phyloP scores from a whole-genome alignment of 148 eudicot species.

The Rhododendron vialii region DNA sequence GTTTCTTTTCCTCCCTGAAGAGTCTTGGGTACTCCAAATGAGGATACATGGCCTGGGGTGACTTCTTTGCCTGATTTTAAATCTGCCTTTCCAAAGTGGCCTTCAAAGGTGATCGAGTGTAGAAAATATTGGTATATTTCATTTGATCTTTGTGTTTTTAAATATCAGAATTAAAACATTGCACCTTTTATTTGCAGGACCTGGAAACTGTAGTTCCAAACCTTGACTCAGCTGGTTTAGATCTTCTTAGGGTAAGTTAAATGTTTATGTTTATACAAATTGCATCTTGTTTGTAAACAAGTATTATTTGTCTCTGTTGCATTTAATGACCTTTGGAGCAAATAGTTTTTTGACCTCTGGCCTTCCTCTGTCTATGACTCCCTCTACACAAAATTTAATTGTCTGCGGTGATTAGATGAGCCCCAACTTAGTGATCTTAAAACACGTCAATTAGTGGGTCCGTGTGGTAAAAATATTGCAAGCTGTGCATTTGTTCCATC shows the following conservation, averaged over 20 bases:
- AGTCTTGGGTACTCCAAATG: conserved; percentile 86
- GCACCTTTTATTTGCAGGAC: conserved; percentile 48
- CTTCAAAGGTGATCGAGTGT: conserved; percentile 53
- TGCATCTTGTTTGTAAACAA: neutral
- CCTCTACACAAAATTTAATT: neutral
- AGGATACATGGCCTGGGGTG: conserved; percentile 95
- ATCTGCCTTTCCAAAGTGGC: conserved; percentile 81
- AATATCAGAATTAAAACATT: conserved; percentile 2
- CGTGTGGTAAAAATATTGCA: neutral
- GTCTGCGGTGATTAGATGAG: neutral
- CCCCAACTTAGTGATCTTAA: neutral
- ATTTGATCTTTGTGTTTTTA: neutral
- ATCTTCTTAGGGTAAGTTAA: conserved; percentile 73
- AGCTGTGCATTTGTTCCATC: neutral
- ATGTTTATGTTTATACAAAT: neutral
- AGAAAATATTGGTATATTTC: neutral
- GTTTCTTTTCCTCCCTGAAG: conserved; percentile 30
- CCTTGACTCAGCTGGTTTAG: conserved; percentile 75
- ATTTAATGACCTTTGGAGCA: neutral
- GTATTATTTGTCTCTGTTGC: neutral
- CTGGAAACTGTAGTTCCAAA: conserved; percentile 66
- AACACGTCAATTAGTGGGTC: neutral
- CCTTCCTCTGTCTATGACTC: neutral
- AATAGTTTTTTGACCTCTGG: neutral
- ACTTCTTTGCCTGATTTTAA: conserved; percentile 90